Evolutionary conservation across 2,329 filamentous ascomycete species (phyloP).

Genomic region (Cladosporium sp.): DNA sequence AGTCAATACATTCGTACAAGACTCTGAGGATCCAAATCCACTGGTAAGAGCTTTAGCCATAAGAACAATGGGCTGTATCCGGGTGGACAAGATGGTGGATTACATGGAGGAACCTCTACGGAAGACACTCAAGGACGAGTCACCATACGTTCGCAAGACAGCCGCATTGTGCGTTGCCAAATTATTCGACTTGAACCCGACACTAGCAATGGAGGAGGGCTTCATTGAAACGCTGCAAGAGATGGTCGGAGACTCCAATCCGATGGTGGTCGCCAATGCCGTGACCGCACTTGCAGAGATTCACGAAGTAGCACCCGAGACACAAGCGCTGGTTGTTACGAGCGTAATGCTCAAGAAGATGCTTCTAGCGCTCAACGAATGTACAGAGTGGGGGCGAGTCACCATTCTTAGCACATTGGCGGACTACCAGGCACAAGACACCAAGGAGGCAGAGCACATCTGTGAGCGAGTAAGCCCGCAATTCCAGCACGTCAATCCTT

Average conservation of each 20-base stretch:
- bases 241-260: constrained; percentile 93
- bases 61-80: constrained; percentile 96
- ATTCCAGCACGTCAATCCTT: constrained; percentile 97
- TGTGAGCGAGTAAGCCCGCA: constrained; percentile 94
- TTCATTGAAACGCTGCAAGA: constrained; percentile 93
- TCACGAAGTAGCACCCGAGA: constrained; percentile 83
- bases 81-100: constrained; percentile 99
- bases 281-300: constrained; percentile 94
- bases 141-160: constrained; percentile 96
- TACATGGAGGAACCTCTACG: constrained; percentile 98
- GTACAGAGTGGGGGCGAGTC: constrained; percentile 96
- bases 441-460: constrained; percentile 96
- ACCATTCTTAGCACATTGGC: constrained; percentile 88
- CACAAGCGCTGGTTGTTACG: constrained; percentile 77
- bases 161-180: constrained; percentile 97
- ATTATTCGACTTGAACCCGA: constrained; percentile 89
- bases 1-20: constrained; percentile 98
- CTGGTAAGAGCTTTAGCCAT: constrained; percentile 92
- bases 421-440: constrained; percentile 78
- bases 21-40: constrained; percentile 97
- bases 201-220: constrained; percentile 92
- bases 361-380: constrained; percentile 93
- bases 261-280: constrained; percentile 98
- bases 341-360: constrained; percentile 86
- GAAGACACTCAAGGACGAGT: constrained; percentile 95